A percentile compares a stretch with the other conserved stretches of the same genome.
These are phyloP conservation scores for Cordyceps tenuipes DNA, from an alignment of 2,329 filamentous ascomycete species.

Conservation along the genomic window DNA sequence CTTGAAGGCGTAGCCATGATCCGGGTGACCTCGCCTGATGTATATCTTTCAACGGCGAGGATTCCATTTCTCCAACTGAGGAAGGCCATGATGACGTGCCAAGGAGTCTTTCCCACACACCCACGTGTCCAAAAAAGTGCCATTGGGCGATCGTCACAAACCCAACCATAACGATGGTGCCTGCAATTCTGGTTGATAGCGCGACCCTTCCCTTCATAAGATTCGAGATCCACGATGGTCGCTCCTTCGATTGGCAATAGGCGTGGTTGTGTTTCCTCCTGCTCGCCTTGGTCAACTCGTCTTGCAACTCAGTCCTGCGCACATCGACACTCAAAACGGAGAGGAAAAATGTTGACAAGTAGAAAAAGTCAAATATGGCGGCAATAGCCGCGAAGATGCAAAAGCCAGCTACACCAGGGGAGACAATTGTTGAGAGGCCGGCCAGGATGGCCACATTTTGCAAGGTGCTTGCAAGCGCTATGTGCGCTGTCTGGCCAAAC, in stretches of 20 bases:
- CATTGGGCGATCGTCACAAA: constrained; percentile 68
- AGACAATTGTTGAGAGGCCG: constrained; percentile 57
- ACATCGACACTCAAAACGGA: constrained; percentile 74
- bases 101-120: constrained; percentile 25
- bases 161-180: constrained; percentile 62
- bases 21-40: constrained; percentile 69
- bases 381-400: constrained; percentile 70
- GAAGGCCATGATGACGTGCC: constrained; percentile 10
- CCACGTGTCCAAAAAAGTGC: constrained; percentile 63
- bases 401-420: constrained; percentile 63
- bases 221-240: constrained; percentile 46
- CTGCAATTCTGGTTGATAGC: constrained; percentile 65
- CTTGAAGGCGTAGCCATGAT: constrained; percentile 69
- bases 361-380: constrained; percentile 68
- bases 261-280: constrained; percentile 30
- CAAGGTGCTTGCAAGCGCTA: constrained; percentile 57
- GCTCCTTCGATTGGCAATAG: constrained; percentile 17
- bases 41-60: constrained; percentile 46
- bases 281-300: constrained; percentile 55
- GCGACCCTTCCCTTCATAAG: constrained; percentile 57
- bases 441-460: constrained; percentile 63
- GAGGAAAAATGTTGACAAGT: constrained; percentile 71
- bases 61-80: neutral
- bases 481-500: constrained; percentile 62
- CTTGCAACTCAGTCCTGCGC: constrained; percentile 64